Conservation (phyloP, 495 filamentous ascomycete genomes). For the Penicillium waksmanii region DNA sequence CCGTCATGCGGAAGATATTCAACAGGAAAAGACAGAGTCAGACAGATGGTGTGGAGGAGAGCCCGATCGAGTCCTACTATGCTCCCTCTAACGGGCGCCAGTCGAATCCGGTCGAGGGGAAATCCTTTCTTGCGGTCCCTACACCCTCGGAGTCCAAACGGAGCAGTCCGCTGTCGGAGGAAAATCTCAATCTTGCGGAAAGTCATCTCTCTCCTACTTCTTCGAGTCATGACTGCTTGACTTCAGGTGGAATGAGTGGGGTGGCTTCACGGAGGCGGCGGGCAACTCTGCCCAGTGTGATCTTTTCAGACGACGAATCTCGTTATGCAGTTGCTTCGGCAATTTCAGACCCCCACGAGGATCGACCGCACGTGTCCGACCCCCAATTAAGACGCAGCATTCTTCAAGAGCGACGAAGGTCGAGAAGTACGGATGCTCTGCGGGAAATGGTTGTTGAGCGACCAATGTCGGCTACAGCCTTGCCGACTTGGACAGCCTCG, state of each 20-base stretch:
- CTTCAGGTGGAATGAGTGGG: slow-evolving; percentile 25
- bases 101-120: slow-evolving; percentile 12
- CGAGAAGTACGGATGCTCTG: slow-evolving; percentile 38
- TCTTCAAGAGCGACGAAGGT: slow-evolving; percentile 33
- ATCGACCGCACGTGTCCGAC: slow-evolving; percentile 17
- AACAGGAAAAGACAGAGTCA: slow-evolving; percentile 47
- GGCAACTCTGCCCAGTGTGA: slow-evolving; percentile 49
- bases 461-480: slow-evolving; percentile 30
- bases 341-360: slow-evolving; percentile 34
- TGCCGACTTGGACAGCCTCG: slow-evolving; percentile 32
- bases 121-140: slow-evolving; percentile 25
- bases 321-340: slow-evolving; percentile 35
- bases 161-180: slow-evolving; percentile 32
- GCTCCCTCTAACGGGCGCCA: slow-evolving; percentile 1
- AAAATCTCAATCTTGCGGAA: slow-evolving; percentile 25
- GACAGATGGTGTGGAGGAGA: slow-evolving; percentile 37
- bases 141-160: slow-evolving; percentile 32
- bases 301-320: slow-evolving; percentile 48
- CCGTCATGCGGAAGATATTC: slow-evolving; percentile 54
- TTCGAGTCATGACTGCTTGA: slow-evolving; percentile 26
- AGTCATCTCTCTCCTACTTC: slow-evolving; percentile 31
- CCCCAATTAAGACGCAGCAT: slow-evolving; percentile 25
- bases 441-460: slow-evolving; percentile 29
- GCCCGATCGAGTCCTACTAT: slow-evolving; percentile 23
- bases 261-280: slow-evolving; percentile 37